phyloP scores from a whole-genome alignment of 495 filamentous ascomycete species.

The Penicillium maclennaniae region DNA sequence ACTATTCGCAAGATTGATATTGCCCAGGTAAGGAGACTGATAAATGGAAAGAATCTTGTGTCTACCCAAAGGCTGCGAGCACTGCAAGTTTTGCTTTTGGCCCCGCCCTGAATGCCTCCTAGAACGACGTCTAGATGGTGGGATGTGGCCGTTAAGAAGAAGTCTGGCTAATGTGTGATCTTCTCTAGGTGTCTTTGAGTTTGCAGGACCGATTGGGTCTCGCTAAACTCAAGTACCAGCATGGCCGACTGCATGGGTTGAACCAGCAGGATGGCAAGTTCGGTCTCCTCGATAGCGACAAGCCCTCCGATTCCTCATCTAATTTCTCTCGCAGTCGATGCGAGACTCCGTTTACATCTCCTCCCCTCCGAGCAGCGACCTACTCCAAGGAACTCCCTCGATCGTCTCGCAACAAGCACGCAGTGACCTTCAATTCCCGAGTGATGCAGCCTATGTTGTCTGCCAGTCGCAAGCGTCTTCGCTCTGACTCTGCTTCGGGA shows the following conservation, averaged over 20 bases:
- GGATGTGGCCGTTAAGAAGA: neutral
- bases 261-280: constrained; percentile 60
- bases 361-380: constrained; percentile 34
- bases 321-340: constrained; percentile 48
- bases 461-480: constrained; percentile 61
- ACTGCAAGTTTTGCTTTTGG: neutral
- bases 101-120: neutral
- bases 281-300: constrained; percentile 29
- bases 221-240: constrained; percentile 92
- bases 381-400: constrained; percentile 47
- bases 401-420: constrained; percentile 45
- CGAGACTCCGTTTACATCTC: constrained; percentile 46
- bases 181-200: constrained; percentile 74
- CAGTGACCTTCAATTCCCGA: constrained; percentile 43
- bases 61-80: neutral
- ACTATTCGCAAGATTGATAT: constrained; percentile 54
- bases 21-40: constrained; percentile 63
- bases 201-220: constrained; percentile 90
- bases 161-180: constrained; percentile 7
- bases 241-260: constrained; percentile 54
- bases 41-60: neutral
- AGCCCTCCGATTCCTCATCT: constrained; percentile 75
- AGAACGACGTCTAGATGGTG: neutral
- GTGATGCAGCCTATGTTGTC: constrained; percentile 47
- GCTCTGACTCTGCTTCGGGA: constrained; percentile 61